Conservation (phyloP, 768 basidiomycete genomes). For the Serendipita sp. region DNA sequence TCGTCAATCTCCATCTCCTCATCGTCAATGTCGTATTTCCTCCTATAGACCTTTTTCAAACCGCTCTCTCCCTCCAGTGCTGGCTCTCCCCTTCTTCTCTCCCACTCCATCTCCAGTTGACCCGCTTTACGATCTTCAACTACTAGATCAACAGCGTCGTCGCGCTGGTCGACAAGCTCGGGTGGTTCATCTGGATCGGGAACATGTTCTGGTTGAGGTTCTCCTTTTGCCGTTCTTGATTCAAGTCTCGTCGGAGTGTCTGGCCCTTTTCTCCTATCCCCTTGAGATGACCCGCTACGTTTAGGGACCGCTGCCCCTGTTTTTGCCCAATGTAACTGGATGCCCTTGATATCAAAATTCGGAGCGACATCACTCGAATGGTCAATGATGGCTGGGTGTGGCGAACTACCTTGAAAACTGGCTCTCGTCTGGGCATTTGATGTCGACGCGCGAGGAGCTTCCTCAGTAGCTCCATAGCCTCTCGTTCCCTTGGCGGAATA, state of each 20-base stretch:
- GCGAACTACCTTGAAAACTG: neutral
- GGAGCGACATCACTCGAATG: neutral
- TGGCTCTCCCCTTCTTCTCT: constrained; percentile 51
- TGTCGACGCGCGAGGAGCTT: neutral
- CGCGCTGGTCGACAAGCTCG: constrained; percentile 16
- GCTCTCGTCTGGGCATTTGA: neutral
- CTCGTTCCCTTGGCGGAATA: constrained; percentile 14
- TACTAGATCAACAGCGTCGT: constrained; percentile 75
- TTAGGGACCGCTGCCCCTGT: neutral
- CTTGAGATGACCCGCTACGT: neutral
- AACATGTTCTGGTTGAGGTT: neutral
- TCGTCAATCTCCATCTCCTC: constrained; percentile 1
- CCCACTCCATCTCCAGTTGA: constrained; percentile 34
- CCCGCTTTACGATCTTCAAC: constrained; percentile 49
- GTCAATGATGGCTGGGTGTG: neutral
- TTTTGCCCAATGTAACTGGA: neutral
- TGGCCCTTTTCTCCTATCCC: neutral
- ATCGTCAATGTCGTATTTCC: neutral
- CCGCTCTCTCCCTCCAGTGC: constrained; percentile 7
- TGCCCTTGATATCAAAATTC: neutral
- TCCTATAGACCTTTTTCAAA: neutral
- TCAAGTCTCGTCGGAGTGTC: constrained; percentile 7
- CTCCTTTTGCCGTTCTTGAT: neutral
- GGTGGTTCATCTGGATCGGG: constrained; percentile 12
- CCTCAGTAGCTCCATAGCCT: constrained; percentile 41